Percentiles rank a stretch among this genome's conserved stretches.
phyloP scores from a whole-genome alignment of 2,329 filamentous ascomycete genomes.

The Zarea fungicola region DNA sequence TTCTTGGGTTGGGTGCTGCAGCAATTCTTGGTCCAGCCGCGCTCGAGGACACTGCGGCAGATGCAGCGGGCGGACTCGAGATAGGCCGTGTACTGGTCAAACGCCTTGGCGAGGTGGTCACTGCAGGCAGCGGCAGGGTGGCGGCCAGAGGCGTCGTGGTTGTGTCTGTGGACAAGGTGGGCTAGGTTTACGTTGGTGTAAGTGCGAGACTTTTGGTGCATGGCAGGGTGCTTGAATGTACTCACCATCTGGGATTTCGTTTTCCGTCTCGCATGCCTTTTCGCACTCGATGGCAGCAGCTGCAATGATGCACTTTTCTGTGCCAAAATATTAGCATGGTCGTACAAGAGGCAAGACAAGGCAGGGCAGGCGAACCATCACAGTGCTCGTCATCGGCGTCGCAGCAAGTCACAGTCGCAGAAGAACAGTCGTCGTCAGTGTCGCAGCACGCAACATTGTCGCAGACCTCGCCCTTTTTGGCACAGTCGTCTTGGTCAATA shows the following conservation, averaged over 20 bases:
- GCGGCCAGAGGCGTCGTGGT: conserved; percentile 23
- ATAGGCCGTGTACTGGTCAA: conserved; percentile 30
- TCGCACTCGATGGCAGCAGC: conserved; percentile 27
- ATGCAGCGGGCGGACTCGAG: conserved; percentile 34
- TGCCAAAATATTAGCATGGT: not conserved
- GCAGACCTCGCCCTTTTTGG: conserved; percentile 12
- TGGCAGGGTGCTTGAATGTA: not conserved
- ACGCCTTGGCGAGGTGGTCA: conserved; percentile 27
- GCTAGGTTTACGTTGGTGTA: conserved; percentile 10
- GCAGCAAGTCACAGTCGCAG: conserved; percentile 22
- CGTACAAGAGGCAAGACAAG: not conserved
- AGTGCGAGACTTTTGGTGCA: conserved; percentile 8
- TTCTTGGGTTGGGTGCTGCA: conserved; percentile 19
- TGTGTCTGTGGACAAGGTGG: conserved; percentile 17
- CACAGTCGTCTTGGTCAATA: conserved; percentile 10
- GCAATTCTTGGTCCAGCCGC: conserved; percentile 23
- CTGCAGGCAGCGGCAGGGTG: conserved; percentile 25
- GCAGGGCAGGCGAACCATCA: conserved; percentile 17
- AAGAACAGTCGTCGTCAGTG: conserved; percentile 14
- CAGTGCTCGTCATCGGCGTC: conserved; percentile 23
- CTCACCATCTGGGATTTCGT: conserved; percentile 7
- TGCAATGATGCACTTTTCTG: conserved; percentile 28
- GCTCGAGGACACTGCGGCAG: conserved; percentile 29
- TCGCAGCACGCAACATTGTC: conserved; percentile 18
- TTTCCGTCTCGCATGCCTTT: conserved; percentile 24